Percentiles rank a stretch among this genome's conserved stretches.
These are phyloP conservation scores for Diaporthe amygdali DNA, from an alignment of 2,329 filamentous ascomycete genomes.

Conservation along the genomic window DNA sequence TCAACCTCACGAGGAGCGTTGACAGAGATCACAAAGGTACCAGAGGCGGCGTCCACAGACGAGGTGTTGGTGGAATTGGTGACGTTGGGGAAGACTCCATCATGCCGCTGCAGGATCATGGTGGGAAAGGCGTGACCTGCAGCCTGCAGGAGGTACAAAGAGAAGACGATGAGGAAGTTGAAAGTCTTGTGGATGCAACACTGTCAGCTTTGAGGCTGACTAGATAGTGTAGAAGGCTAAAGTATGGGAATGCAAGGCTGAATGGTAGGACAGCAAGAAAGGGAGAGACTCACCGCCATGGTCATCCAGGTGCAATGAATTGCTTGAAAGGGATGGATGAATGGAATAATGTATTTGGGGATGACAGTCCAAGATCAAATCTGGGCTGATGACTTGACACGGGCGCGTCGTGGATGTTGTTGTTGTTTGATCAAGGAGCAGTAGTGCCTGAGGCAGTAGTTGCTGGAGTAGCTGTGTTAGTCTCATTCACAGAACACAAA, in stretches of 20 bases:
- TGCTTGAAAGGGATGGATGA: background rate
- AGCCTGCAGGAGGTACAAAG: background rate
- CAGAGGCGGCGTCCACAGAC: background rate
- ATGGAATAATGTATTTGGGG: background rate
- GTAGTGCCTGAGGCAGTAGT: background rate
- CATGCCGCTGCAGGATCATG: background rate
- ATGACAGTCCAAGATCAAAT: background rate
- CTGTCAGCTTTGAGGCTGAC: background rate
- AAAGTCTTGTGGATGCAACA: background rate
- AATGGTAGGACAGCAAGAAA: background rate
- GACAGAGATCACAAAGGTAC: background rate
- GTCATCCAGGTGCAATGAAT: background rate
- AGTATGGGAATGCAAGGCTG: too few relatives aligned
- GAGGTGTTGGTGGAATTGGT: background rate
- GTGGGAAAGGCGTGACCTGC: background rate
- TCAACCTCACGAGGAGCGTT: background rate
- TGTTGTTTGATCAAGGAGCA: background rate
- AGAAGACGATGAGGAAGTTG: background rate
- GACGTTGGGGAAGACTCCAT: background rate
- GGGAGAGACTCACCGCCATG: background rate
- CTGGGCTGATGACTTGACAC: background rate
- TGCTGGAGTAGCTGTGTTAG: background rate
- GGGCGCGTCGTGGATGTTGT: background rate
- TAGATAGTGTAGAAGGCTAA: background rate
- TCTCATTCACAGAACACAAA: background rate